Conservation (phyloP, 176 grass and related monocot species). For the Raddia guianensis region DNA sequence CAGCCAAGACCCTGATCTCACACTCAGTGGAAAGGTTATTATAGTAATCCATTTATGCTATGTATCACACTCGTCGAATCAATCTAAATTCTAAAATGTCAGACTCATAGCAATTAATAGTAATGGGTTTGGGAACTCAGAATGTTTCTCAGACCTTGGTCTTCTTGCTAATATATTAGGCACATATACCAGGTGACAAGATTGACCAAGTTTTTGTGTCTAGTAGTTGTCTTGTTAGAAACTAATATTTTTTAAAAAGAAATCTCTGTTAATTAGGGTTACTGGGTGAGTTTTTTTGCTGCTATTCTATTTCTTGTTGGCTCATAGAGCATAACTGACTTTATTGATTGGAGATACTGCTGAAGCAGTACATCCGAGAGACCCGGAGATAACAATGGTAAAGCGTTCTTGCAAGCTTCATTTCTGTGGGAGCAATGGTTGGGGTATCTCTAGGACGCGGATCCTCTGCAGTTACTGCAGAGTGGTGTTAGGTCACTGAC, state of each 20-base stretch:
- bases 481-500: too few species aligned
- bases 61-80: background rate
- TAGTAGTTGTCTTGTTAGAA: background rate
- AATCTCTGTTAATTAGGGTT: conserved; percentile 13
- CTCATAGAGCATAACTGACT: conserved; percentile 12
- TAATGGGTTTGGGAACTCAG: background rate
- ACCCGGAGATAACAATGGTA: background rate
- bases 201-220: background rate
- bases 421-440: conserved; percentile 28
- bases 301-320: conserved; percentile 24
- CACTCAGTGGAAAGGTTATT: background rate
- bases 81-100: background rate
- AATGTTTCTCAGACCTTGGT: conserved; percentile 11
- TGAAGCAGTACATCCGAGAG: background rate
- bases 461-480: too few species aligned
- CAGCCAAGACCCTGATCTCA: background rate
- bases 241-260: background rate
- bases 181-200: conserved; percentile 2
- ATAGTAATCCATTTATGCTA: conserved; percentile 7
- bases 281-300: background rate
- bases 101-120: background rate
- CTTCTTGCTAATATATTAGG: background rate
- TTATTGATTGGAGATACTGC: conserved; percentile 22
- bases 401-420: conserved; percentile 16
- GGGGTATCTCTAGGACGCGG: too few species aligned